phyloP scores from a whole-genome alignment of 257 asterid genomes.

The Solanum chmielewskii region DNA sequence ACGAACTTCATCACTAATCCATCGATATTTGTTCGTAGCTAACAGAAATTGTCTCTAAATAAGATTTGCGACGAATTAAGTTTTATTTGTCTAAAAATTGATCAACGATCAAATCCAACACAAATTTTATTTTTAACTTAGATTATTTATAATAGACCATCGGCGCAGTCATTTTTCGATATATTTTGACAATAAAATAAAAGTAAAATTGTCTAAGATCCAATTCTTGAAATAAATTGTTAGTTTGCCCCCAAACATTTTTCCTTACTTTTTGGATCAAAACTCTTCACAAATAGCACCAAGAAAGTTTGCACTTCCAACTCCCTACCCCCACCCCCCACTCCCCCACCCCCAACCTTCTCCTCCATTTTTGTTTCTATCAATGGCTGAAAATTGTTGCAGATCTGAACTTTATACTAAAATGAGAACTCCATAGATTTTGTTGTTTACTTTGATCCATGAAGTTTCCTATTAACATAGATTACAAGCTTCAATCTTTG shows the following conservation, averaged over 20 bases:
- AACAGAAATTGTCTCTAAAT: fast-evolving
- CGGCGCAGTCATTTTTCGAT: neutral
- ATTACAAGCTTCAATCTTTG: neutral
- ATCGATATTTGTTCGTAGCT: neutral
- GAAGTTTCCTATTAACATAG: neutral
- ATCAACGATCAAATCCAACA: neutral
- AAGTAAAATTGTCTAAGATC: neutral
- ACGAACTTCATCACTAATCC: neutral
- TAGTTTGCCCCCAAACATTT: neutral
- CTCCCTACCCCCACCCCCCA: fast-evolving
- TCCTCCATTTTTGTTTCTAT: neutral
- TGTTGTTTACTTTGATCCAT: neutral
- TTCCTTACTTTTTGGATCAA: neutral
- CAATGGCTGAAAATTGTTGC: neutral
- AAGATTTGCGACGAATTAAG: neutral
- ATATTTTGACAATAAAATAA: neutral
- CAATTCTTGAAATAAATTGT: neutral
- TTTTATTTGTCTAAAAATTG: neutral
- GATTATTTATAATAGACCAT: neutral
- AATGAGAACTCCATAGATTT: neutral
- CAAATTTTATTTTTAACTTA: neutral
- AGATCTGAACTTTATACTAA: neutral
- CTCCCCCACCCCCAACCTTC: neutral
- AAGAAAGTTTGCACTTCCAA: neutral
- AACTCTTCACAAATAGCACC: neutral